Conservation (phyloP, 2,329 filamentous ascomycete genomes). For the Alternaria gaisen region DNA sequence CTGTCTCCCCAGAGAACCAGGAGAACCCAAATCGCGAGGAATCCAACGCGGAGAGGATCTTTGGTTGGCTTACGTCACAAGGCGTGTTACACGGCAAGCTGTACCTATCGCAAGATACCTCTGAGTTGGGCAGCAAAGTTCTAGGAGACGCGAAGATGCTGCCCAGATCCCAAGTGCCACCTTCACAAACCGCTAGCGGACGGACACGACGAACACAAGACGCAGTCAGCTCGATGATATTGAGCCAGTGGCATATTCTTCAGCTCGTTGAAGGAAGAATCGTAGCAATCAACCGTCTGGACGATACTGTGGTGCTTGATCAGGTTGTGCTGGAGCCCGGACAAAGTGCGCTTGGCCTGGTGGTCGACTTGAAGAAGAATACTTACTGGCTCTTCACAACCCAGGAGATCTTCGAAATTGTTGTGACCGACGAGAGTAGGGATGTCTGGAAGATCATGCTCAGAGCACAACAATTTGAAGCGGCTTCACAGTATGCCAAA, state of each 20-base stretch:
- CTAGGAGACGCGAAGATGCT: slow-evolving; percentile 83
- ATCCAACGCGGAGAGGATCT: slow-evolving; percentile 72
- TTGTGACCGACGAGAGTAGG: slow-evolving; percentile 86
- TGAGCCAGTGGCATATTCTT: slow-evolving; percentile 95
- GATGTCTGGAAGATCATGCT: slow-evolving; percentile 97
- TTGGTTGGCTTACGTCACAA: slow-evolving; percentile 89
- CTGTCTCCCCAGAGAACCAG: slow-evolving; percentile 76
- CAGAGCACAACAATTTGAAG: slow-evolving; percentile 84
- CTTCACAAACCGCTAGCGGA: slow-evolving; percentile 70
- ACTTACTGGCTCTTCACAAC: slow-evolving; percentile 97
- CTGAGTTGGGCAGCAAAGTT: slow-evolving; percentile 75
- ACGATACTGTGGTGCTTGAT: slow-evolving; percentile 85
- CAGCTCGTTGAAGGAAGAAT: slow-evolving; percentile 83
- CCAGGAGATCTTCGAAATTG: slow-evolving; percentile 91
- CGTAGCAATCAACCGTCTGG: slow-evolving; percentile 85
- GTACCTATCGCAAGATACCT: slow-evolving; percentile 66
- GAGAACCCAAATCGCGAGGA: slow-evolving; percentile 63
- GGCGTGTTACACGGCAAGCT: slow-evolving; percentile 90
- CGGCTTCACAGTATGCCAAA: slow-evolving; percentile 84
- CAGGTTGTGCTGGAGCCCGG: slow-evolving; percentile 83
- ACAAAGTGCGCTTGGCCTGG: slow-evolving; percentile 81
- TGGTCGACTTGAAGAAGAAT: slow-evolving; percentile 91
- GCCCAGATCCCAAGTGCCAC: slow-evolving; percentile 75
- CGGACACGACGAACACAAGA: slow-evolving; percentile 73
- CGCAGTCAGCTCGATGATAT: slow-evolving; percentile 77